Evolutionary conservation across 495 filamentous ascomycete genomes (phyloP), one percentile per base, ranked within the genome.

Genomic region (Hapsidospora chrysogenum): DNA sequence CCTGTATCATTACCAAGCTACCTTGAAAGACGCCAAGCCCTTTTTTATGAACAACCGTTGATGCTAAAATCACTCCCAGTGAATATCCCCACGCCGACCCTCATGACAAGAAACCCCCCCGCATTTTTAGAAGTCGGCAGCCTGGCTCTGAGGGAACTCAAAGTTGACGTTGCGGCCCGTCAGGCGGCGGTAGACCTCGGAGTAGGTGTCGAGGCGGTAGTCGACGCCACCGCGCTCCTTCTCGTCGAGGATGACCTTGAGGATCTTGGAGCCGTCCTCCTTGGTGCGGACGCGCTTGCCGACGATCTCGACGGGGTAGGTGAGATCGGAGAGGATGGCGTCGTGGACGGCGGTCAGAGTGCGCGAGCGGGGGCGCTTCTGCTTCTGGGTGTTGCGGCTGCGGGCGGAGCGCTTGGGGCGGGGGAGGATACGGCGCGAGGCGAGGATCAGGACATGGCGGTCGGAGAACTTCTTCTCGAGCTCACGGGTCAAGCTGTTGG

Each of bases 391-490:
- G 60, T 85, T 84, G 66, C 89, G 89, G 41, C 76, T 82, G 70
- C 84, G 86, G 70, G 72, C 78, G 60, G 80, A 86, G 53, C 89
- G 89, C 74, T 92, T 94, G 56, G 89, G 89, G 52, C 83, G 82
- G 55, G 89, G 86, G 37, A 97, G 81, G 57, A 97, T 97, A 62
- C 89, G 87, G 74, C 89, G 89, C 55, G 87, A 85, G 50, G 87
- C 89, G 45, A 97, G 76, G 76, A 97, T 84, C 57, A 97, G 75
- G 61, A 97, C 89, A 67, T 97, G 89, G 64, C 89, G 87, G 75
- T 96, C 89, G 47, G 89, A 94, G 82, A 97, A 97, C 72, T 96
- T 97, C 84, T 97, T 96, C 75, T 97, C 89, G 53, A 97, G 85
- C 74, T 97, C 89, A 64, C 89, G 89, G 66, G 89, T 96, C 49